These are phyloP conservation scores for Cicer chorassanicum DNA, from an alignment of 306 rosid genomes.

Conservation along the genomic window DNA sequence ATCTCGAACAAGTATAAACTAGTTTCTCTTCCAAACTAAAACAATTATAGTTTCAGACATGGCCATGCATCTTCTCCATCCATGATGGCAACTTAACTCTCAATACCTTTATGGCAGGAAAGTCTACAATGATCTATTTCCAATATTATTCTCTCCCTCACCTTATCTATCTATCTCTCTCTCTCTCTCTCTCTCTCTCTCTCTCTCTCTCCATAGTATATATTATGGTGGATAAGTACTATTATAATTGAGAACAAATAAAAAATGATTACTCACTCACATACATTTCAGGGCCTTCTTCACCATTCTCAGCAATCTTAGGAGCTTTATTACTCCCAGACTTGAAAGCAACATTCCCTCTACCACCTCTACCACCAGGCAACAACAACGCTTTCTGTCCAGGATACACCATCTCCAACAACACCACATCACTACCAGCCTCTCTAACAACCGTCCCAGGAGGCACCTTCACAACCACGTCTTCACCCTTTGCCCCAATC, in stretches of 20 bases:
- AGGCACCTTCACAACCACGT: conserved; percentile 85
- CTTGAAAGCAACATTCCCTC: conserved; percentile 93
- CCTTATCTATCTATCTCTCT: not conserved
- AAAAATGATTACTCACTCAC: conserved; percentile 31
- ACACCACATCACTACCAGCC: conserved; percentile 62
- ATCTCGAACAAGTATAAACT: conserved; percentile 1
- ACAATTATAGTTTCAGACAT: not conserved
- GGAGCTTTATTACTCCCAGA: conserved; percentile 85
- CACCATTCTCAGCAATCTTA: conserved; percentile 90
- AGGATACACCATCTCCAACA: conserved; percentile 79
- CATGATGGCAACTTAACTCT: not conserved
- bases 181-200: too few relatives aligned
- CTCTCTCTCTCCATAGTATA: too few relatives aligned
- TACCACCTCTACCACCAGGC: conserved; percentile 95
- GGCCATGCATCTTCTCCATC: conserved; percentile 29
- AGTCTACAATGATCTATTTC: not conserved
- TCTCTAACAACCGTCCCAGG: conserved; percentile 82
- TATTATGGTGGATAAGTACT: not conserved
- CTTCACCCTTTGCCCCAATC: conserved; percentile 88
- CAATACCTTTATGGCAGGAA: not conserved
- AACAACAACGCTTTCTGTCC: conserved; percentile 79
- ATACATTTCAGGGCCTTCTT: conserved; percentile 85
- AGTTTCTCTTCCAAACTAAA: conserved; percentile 24
- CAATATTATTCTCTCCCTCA: not conserved
- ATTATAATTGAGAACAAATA: not conserved